Evolutionary conservation across 495 filamentous ascomycete species (phyloP), one percentile per base, ranked within the genome.

Genomic region (Penicillium desertorum): DNA sequence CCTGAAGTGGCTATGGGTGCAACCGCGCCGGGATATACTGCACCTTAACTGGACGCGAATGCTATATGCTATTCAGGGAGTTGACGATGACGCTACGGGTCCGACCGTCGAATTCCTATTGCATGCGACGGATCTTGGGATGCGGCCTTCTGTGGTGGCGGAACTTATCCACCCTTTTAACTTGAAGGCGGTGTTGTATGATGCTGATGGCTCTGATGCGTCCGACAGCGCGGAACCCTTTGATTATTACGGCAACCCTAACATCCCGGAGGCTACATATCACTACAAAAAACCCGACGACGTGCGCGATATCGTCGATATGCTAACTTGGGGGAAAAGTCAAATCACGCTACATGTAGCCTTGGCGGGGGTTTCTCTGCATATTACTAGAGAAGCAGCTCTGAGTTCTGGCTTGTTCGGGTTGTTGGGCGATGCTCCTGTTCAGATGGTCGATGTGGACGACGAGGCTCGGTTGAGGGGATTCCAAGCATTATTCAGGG

Each of bases 371-470:
- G 46, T 49, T 20, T 34, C 46, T 16, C 29, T 34, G 9, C 46
- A 49, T 36, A 49, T 49, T 4, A 49, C 46, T 10, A 49, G n/a
- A 10, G 46, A 49, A 36, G 27, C 16, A 4, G 46, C 46, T 36
- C 29, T 49, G n/a, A 22, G 16, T 10, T 49, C 46, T 49, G 46
- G 46, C 10, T 17, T 49, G 22, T 36, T 49, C 4, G 27, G 46
- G 6, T 14, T 36, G 4, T n/a, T 49, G 16, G 29, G 29, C 17
- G 46, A 49, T 36, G 46, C 29, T 17, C 46, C 46, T 49, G 46
- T 49, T 34, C 46, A 49, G 46, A 34, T 49, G 46, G 29, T 49
- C 16, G 29, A 34, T 49, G 46, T 49, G 22, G 46, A 22, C 9
- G 46, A 49, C 16, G 29, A 36, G 46, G 29, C 17, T 20, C 46